These are phyloP conservation scores for Tolypocladium tropicale DNA, from an alignment of 2,329 filamentous ascomycete genomes.

Conservation along the genomic window DNA sequence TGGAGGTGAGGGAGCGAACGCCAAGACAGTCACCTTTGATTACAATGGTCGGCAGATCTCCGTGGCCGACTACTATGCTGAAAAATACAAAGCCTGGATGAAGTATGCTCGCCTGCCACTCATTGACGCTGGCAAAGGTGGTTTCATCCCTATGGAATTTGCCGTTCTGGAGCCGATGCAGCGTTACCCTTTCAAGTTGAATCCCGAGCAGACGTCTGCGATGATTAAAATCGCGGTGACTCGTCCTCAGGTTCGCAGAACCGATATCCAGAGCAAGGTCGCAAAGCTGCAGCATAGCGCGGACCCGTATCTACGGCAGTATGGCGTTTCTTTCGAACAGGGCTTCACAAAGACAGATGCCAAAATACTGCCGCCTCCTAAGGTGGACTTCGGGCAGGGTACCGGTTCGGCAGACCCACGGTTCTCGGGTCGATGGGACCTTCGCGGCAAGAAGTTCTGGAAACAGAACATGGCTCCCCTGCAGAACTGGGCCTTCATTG, in stretches of 20 bases:
- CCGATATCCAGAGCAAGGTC: constrained; percentile 45
- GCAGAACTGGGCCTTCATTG: constrained; percentile 64
- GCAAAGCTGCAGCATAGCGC: constrained; percentile 55
- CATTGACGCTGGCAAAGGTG: constrained; percentile 44
- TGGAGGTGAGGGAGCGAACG: constrained; percentile 34
- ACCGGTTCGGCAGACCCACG: constrained; percentile 44
- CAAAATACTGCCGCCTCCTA: constrained; percentile 59
- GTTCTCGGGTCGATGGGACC: constrained; percentile 71
- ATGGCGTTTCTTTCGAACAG: constrained; percentile 59
- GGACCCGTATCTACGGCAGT: constrained; percentile 62
- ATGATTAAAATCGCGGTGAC: constrained; percentile 96
- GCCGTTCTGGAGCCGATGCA: constrained; percentile 44
- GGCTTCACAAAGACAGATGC: constrained; percentile 59
- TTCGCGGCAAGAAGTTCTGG: constrained; percentile 69
- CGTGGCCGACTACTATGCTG: constrained; percentile 44
- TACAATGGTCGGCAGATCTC: constrained; percentile 32
- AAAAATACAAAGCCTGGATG: constrained; percentile 43
- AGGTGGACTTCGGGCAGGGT: constrained; percentile 55
- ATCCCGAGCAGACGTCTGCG: constrained; percentile 53
- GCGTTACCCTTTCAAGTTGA: constrained; percentile 53
- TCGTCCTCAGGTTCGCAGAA: constrained; percentile 56
- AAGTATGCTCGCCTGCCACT: constrained; percentile 40
- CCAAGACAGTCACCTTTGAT: constrained; percentile 46
- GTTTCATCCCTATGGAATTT: constrained; percentile 52
- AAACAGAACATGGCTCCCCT: constrained; percentile 52